Evolutionary conservation across 2,329 filamentous ascomycete species (phyloP).

Genomic region (Colletotrichum camelliae): DNA sequence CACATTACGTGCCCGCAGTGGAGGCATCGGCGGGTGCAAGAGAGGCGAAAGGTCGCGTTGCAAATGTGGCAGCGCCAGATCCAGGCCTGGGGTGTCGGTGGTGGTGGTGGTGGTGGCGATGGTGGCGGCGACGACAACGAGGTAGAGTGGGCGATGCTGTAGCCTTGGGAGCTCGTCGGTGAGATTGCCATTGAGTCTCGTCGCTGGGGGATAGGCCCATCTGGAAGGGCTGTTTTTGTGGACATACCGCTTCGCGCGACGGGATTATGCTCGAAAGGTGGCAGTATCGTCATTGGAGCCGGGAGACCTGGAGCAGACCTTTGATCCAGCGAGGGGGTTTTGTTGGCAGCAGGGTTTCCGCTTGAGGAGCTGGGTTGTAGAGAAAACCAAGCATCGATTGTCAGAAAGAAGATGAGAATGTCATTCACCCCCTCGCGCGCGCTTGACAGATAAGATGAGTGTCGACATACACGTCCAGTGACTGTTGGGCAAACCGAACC

Average conservation of each 20-base stretch:
- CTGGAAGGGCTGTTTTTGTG: neutral
- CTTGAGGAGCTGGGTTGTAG: neutral
- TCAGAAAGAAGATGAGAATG: neutral
- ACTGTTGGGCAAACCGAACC: neutral
- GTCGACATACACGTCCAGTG: neutral
- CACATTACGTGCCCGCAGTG: conserved; percentile 42
- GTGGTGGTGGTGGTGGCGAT: neutral
- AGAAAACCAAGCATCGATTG: neutral
- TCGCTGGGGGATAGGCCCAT: neutral
- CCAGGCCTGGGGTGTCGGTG: conserved; percentile 27
- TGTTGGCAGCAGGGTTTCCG: neutral
- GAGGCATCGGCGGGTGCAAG: conserved; percentile 42
- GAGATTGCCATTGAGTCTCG: neutral
- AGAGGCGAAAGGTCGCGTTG: conserved; percentile 28
- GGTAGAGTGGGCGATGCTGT: neutral
- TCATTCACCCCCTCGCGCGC: neutral
- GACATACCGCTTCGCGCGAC: neutral
- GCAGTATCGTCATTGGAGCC: neutral
- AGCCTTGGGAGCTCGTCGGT: neutral
- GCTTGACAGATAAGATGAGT: neutral
- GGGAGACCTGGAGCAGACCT: neutral
- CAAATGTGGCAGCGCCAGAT: conserved; percentile 40
- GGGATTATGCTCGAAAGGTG: neutral
- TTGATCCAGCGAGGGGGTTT: neutral
- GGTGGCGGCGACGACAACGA: neutral